Base-by-base conservation (phyloP, 1,284 basidiomycete species). In the Trametes pubescens region DNA sequence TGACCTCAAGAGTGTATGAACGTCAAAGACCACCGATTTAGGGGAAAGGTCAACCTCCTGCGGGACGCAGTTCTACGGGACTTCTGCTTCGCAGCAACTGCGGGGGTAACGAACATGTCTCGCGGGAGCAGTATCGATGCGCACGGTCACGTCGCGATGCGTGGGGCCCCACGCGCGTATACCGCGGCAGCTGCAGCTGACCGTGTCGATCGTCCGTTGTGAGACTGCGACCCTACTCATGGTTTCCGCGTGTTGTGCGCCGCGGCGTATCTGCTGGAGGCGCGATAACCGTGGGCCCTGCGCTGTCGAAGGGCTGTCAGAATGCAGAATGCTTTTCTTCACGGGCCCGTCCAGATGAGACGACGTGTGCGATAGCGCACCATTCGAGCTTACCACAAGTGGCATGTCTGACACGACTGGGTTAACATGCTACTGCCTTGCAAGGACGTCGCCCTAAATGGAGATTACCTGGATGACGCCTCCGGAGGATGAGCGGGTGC, bases 151-250 rank as follows among this genome's bases (percentile, higher is more conserved):
- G 24, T 26, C 47, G 47, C 6, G 6, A 24, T 26, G 26, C 46
- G 24, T 24, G 46, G 10, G 9, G 9, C 5, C 47, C 13, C 6
- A 14, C 47, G n/a, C 22, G 47, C 9, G 26, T 46, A 22, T 26
- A n/a, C n/a, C 29, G 51, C 49, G 5, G 29, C 34, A 34, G 18
- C n/a, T 5, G 51, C 51, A 52, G 32, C 35, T 40, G 37, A 54
- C 52, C 37, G 52, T 40, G 52, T 54, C 52, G 24, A 54, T 54
- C 52, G 7, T 24, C 52, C 38, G 51, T 24, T 26, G 21, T 35
- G 51, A 21, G 40, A 18, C n/a, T 13, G n/a, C 26, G 40, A 43
- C 38, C 52, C 52, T 44, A 54, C 53, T 54, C 53, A 32, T 44
- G 53, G 53, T 4, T n/a, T 44, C 38, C 53, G 22, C 53, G 24